These are phyloP conservation scores for Penicillium ochrochloron DNA, from an alignment of 495 filamentous ascomycete species.

Conservation along the genomic window DNA sequence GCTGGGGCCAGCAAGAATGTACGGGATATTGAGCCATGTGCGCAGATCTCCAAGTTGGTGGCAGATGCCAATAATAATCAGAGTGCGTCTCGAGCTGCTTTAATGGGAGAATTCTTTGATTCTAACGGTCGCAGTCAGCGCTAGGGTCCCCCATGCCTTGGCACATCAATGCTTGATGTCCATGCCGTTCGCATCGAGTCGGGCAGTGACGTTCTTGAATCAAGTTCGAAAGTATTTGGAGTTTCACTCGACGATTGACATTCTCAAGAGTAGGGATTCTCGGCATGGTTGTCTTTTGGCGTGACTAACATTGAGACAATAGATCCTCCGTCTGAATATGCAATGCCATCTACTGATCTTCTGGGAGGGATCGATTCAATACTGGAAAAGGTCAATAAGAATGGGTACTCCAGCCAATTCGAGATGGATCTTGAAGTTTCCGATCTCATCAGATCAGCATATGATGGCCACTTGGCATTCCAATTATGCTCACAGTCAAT, in stretches of 20 bases:
- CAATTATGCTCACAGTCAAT: conserved; percentile 36
- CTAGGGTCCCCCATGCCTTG: conserved; percentile 29
- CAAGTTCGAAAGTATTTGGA: conserved; percentile 61
- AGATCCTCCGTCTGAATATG: conserved; percentile 58
- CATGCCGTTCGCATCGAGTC: conserved; percentile 59
- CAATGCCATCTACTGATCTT: conserved; percentile 58
- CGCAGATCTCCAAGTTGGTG: conserved; percentile 28
- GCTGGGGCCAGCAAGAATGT: conserved; percentile 20
- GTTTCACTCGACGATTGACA: conserved; percentile 60
- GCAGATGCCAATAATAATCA: conserved; percentile 24
- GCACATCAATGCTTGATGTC: conserved; percentile 58
- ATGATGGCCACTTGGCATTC: conserved; percentile 54
- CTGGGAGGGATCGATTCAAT: conserved; percentile 49
- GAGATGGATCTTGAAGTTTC: conserved; percentile 54
- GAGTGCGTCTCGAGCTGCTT: conserved; percentile 17
- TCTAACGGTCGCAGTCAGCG: conserved; percentile 28
- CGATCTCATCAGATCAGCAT: conserved; percentile 44
- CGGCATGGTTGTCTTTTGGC: not conserved
- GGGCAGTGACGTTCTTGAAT: conserved; percentile 53
- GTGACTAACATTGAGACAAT: conserved; percentile 7
- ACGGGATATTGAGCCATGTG: conserved; percentile 33
- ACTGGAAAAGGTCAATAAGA: conserved; percentile 39
- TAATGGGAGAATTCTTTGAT: not conserved
- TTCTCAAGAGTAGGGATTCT: conserved; percentile 45
- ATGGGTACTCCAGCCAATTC: conserved; percentile 50